These are phyloP conservation scores for Solanum hybrid DNA, from an alignment of 305 asterid genomes.

Conservation along the genomic window DNA sequence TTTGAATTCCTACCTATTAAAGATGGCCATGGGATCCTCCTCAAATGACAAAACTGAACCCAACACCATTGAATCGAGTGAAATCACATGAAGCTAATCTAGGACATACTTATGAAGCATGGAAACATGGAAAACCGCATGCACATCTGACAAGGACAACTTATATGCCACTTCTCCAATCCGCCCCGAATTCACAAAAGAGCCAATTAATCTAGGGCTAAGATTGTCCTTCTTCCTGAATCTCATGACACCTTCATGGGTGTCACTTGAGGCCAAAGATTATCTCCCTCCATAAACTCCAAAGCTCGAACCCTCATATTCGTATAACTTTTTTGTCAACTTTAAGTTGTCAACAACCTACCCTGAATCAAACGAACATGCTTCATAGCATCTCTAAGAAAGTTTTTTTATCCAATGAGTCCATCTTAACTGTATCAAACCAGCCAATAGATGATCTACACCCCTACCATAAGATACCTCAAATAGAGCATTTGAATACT, in stretches of 20 bases:
- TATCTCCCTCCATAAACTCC: background rate
- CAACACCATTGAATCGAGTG: background rate
- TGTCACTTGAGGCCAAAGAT: no score
- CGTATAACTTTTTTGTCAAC: background rate
- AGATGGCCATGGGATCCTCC: background rate
- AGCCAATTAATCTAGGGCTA: background rate
- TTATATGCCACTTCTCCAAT: background rate
- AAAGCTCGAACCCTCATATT: background rate
- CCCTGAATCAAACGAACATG: background rate
- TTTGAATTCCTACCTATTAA: background rate
- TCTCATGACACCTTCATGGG: background rate
- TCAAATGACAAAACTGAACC: background rate
- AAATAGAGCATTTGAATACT: background rate
- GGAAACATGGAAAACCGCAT: background rate
- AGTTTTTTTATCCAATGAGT: background rate
- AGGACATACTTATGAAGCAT: background rate
- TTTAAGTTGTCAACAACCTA: background rate
- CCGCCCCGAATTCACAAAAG: background rate
- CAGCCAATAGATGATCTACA: background rate
- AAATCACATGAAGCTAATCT: background rate
- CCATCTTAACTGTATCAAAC: background rate
- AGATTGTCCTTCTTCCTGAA: background rate
- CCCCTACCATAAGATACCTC: background rate
- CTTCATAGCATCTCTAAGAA: background rate
- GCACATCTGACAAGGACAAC: background rate